phyloP scores from a whole-genome alignment of 306 rosid genomes.

The Lathyrus aphaca region DNA sequence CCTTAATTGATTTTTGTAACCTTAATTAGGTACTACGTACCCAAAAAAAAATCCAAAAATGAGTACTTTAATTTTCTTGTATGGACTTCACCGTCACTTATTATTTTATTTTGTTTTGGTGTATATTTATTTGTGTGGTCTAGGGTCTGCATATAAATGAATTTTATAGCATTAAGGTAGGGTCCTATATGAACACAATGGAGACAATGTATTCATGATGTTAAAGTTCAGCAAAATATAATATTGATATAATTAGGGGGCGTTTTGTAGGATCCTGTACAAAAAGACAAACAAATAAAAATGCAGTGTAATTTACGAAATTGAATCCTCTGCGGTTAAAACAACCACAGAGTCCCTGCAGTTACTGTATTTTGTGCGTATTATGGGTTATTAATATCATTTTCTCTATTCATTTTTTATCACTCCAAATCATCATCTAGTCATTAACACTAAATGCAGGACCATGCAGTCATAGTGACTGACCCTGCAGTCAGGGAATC shows the following conservation, averaged over 20 bases:
- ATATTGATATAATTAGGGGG: not conserved
- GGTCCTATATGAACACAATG: not conserved
- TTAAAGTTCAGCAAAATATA: not conserved
- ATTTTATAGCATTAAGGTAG: slow-evolving; percentile 1
- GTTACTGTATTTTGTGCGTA: too few species aligned
- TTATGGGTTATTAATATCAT: too few species aligned
- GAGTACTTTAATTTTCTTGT: slow-evolving; percentile 13
- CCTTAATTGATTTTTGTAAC: slow-evolving; percentile 6
- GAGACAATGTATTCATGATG: not conserved
- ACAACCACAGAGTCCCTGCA: too few species aligned
- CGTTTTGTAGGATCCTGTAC: slow-evolving; percentile 7
- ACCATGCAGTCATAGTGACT: too few species aligned
- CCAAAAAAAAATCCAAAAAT: not conserved
- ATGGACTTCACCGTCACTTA: slow-evolving; percentile 4
- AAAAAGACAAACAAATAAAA: not conserved
- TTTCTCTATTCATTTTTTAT: too few species aligned
- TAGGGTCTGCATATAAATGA: slow-evolving; percentile 9
- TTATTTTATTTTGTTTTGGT: slow-evolving; percentile 34
- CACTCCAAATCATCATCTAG: too few species aligned
- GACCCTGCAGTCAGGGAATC: too few species aligned
- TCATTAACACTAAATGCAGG: too few species aligned
- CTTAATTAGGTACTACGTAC: slow-evolving; percentile 31
- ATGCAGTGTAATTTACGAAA: not conserved
- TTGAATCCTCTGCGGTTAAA: too few species aligned
- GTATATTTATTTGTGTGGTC: slow-evolving; percentile 30